Conservation (phyloP, 2,329 filamentous ascomycete species). For the Fonsecaea monophora region DNA sequence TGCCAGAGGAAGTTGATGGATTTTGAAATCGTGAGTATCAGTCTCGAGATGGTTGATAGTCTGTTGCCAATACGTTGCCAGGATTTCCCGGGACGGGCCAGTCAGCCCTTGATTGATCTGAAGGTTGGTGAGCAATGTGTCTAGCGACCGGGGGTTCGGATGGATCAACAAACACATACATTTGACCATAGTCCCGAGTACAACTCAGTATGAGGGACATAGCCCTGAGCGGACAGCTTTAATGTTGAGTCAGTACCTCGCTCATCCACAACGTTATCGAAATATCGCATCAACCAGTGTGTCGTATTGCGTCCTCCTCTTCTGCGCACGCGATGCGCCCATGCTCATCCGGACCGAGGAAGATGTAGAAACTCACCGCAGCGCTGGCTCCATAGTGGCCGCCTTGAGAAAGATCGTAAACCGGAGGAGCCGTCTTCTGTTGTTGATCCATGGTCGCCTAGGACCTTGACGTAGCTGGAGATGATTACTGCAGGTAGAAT, state of each 20-base stretch:
- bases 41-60: constrained; percentile 94
- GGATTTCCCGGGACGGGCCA: constrained; percentile 91
- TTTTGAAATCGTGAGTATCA: constrained; percentile 97
- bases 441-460: constrained; percentile 16
- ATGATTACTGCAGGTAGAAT: background rate
- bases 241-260: constrained; percentile 47
- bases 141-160: background rate
- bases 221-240: constrained; percentile 84
- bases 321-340: background rate
- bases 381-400: constrained; percentile 30
- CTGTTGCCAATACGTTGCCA: constrained; percentile 99
- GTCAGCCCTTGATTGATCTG: constrained; percentile 94
- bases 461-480: background rate
- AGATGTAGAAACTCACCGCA: constrained; percentile 19
- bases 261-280: background rate
- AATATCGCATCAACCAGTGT: background rate
- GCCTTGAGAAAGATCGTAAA: constrained; percentile 22
- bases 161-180: constrained; percentile 59
- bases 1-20: constrained; percentile 94
- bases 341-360: background rate
- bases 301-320: background rate
- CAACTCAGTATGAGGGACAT: constrained; percentile 84
- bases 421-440: constrained; percentile 14
- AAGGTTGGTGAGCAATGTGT: background rate
- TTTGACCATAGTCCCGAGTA: constrained; percentile 97